Base-by-base conservation (phyloP, 257 asterid species). In the Fraxinus anomala region DNA sequence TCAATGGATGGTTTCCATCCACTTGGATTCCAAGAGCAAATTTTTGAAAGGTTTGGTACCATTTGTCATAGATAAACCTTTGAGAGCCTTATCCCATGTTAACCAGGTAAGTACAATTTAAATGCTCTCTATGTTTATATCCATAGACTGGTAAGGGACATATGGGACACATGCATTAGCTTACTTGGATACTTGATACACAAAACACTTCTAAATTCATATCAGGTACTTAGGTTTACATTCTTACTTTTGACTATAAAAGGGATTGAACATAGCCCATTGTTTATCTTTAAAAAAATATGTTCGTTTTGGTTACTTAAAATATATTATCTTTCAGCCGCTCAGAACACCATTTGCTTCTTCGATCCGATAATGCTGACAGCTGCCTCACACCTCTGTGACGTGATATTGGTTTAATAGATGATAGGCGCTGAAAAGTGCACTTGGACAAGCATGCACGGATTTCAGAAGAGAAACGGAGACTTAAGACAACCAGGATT, bases 1-100 rank as follows among this genome's bases (percentile, higher is more conserved):
- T n/a, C n/a, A n/a, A n/a, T n/a, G n/a, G n/a, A n/a, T n/a, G n/a
- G n/a, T n/a, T n/a, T n/a, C n/a, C n/a, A n/a, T n/a, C n/a, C n/a
- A n/a, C n/a, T n/a, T n/a, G n/a, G n/a, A n/a, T n/a, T n/a, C n/a
- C n/a, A n/a, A n/a, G n/a, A n/a, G n/a, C n/a, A n/a, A n/a, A n/a
- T n/a, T n/a, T n/a, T n/a, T n/a, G n/a, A n/a, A n/a, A n/a, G n/a
- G n/a, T n/a, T n/a, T n/a, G n/a, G n/a, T n/a, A n/a, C n/a, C n/a
- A n/a, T n/a, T n/a, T n/a, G n/a, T n/a, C n/a, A n/a, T n/a, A n/a
- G n/a, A n/a, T n/a, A n/a, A n/a, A 95, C 85, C 98, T 95, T 42
- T 91, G 99, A 79, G 99, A 95, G 87, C 99, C 99, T 81, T 95
- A 95, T 79, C 98, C 98, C 75, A 90, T 94, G 97, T 77, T 94